phyloP scores from a whole-genome alignment of 768 basidiomycete genomes.

The Heimioporus sp. region DNA sequence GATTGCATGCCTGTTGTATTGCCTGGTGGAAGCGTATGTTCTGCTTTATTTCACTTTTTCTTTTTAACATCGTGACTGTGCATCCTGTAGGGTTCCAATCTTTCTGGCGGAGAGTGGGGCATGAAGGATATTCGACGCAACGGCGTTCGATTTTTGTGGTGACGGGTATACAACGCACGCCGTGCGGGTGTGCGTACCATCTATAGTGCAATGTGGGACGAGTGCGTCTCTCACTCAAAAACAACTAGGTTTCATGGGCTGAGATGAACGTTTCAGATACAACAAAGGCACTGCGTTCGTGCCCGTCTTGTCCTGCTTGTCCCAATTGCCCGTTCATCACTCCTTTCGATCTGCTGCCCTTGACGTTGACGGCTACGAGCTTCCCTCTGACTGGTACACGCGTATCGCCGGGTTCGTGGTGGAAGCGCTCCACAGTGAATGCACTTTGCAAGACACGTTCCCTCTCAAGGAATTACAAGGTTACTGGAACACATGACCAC shows the following conservation, averaged over 20 bases:
- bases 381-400: constrained; percentile 87
- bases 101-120: constrained; percentile 67
- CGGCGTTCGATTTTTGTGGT: constrained; percentile 78
- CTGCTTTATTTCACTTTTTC: neutral
- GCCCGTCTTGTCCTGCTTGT: constrained; percentile 61
- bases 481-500: constrained; percentile 67
- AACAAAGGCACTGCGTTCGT: constrained; percentile 85
- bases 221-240: constrained; percentile 37
- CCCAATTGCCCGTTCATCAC: constrained; percentile 59
- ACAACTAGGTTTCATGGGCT: no score
- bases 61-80: neutral
- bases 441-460: constrained; percentile 59
- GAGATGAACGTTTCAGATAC: constrained; percentile 44
- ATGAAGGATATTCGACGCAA: constrained; percentile 71
- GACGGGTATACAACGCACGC: constrained; percentile 69
- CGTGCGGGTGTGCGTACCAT: constrained; percentile 60
- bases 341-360: constrained; percentile 64
- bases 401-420: constrained; percentile 72
- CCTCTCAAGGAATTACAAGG: constrained; percentile 72
- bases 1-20: constrained; percentile 85
- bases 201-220: constrained; percentile 90
- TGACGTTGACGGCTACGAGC: constrained; percentile 74
- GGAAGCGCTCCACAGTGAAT: constrained; percentile 63
- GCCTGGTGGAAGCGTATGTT: constrained; percentile 77
- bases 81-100: constrained; percentile 58